These are phyloP conservation scores for Echeveria elegans DNA, from an alignment of 164 flowering plant genomes.

Conservation along the genomic window DNA sequence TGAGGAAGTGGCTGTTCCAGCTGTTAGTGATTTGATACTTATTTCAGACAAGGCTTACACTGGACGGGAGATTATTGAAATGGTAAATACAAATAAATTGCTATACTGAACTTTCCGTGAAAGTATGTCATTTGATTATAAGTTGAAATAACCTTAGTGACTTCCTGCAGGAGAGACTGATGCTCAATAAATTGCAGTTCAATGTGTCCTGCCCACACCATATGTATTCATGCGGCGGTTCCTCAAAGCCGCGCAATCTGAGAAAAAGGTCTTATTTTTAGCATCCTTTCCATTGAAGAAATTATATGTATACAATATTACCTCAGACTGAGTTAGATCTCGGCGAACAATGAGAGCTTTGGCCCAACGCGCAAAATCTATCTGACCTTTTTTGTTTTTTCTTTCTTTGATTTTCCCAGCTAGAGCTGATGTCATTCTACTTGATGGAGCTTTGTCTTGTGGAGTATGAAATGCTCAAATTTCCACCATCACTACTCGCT, in stretches of 20 bases:
- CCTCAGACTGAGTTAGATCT: neutral
- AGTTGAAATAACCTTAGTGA: neutral
- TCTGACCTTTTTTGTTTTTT: neutral
- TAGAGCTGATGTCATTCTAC: conserved; percentile 34
- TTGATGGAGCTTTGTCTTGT: conserved; percentile 47
- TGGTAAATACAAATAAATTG: conserved; percentile 23
- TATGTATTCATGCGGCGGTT: conserved; percentile 50
- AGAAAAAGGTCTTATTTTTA: conserved; percentile 26
- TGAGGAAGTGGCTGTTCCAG: conserved; percentile 58
- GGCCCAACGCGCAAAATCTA: too few relatives aligned
- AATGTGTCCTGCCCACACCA: conserved; percentile 59
- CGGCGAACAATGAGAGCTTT: neutral
- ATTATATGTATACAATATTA: too few relatives aligned
- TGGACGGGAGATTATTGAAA: conserved; percentile 43
- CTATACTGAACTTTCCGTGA: neutral
- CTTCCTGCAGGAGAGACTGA: conserved; percentile 37
- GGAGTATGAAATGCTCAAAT: conserved; percentile 55
- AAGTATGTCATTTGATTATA: neutral
- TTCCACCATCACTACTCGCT: conserved; percentile 43
- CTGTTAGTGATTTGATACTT: conserved; percentile 45
- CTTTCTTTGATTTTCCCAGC: conserved; percentile 9
- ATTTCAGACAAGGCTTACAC: conserved; percentile 59
- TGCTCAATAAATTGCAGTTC: conserved; percentile 50
- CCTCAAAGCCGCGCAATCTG: conserved; percentile 64
- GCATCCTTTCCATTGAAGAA: too few relatives aligned